Evolutionary conservation across 2,329 filamentous ascomycete genomes (phyloP).

Genomic region (Sporothrix inflata): DNA sequence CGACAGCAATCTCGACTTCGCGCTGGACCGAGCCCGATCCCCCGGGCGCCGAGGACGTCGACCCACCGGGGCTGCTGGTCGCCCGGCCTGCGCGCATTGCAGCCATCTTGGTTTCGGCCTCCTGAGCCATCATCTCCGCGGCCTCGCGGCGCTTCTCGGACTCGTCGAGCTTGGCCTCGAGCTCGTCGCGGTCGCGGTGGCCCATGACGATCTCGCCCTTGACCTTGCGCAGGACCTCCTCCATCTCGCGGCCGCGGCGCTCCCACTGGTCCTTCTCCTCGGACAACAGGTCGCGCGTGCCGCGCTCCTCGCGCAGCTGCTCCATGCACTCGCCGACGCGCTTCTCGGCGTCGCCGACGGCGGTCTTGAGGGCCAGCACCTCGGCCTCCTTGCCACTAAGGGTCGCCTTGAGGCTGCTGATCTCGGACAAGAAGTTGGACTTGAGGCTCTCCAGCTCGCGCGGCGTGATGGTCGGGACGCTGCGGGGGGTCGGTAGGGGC

Average conservation of each 20-base stretch:
- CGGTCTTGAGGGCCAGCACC: constrained; percentile 81
- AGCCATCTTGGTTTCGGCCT: constrained; percentile 75
- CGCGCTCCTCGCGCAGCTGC: constrained; percentile 76
- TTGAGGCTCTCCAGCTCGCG: constrained; percentile 92
- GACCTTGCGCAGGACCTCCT: constrained; percentile 75
- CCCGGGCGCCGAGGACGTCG: constrained; percentile 47
- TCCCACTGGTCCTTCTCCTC: constrained; percentile 83
- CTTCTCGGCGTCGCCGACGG: constrained; percentile 87
- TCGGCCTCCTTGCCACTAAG: constrained; percentile 93
- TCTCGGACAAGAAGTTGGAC: constrained; percentile 86
- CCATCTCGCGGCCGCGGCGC: constrained; percentile 82
- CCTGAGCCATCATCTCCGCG: constrained; percentile 74
- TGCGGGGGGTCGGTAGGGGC: constrained; percentile 89
- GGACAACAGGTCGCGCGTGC: constrained; percentile 69
- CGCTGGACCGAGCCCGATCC: constrained; percentile 43
- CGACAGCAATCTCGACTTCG: constrained; percentile 82
- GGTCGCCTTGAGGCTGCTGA: constrained; percentile 90
- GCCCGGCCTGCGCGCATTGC: constrained; percentile 68
- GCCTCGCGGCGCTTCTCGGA: constrained; percentile 73
- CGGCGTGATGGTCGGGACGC: constrained; percentile 86
- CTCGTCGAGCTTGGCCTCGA: constrained; percentile 76
- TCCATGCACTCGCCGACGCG: constrained; percentile 86
- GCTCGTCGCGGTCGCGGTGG: constrained; percentile 79
- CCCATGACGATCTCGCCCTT: constrained; percentile 78
- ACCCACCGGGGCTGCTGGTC: constrained; percentile 34